Percentiles rank a stretch among this genome's conserved stretches.
phyloP scores from a whole-genome alignment of 2,329 filamentous ascomycete species.

The Aspergillus caelatus region DNA sequence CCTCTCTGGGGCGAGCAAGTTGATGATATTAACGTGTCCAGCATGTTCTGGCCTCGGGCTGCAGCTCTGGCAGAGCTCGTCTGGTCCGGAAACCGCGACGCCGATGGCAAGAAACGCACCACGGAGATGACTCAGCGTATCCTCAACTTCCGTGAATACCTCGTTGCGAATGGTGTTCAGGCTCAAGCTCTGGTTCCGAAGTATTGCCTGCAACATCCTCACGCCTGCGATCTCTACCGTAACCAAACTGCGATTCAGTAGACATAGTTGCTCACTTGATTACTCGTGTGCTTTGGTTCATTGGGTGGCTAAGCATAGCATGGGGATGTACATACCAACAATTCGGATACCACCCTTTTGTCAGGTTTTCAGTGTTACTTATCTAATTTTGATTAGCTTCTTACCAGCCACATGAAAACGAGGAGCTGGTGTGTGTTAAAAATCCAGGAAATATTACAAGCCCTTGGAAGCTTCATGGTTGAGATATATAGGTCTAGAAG shows the following conservation, averaged over 20 bases:
- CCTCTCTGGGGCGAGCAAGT: constrained; percentile 60
- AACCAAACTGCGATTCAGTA: constrained; percentile 49
- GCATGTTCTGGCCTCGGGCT: constrained; percentile 60
- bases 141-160: constrained; percentile 62
- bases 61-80: constrained; percentile 59
- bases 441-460: too few relatives aligned
- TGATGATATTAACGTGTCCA: constrained; percentile 55
- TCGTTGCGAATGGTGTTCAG: constrained; percentile 57
- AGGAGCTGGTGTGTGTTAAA: background rate
- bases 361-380: background rate
- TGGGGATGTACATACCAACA: background rate
- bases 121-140: constrained; percentile 59
- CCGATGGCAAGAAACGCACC: constrained; percentile 54
- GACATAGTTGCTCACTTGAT: background rate
- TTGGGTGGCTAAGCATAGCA: background rate
- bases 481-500: too few relatives aligned
- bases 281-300: background rate
- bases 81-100: constrained; percentile 59
- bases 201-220: constrained; percentile 61
- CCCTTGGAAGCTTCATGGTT: too few relatives aligned
- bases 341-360: background rate
- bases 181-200: constrained; percentile 58
- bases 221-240: constrained; percentile 59
- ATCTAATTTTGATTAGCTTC: background rate
- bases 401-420: background rate